A percentile compares a stretch with the other conserved stretches of the same genome.
These are phyloP conservation scores for Talaromyces thailandensis DNA, from an alignment of 495 filamentous ascomycete genomes.

Conservation along the genomic window DNA sequence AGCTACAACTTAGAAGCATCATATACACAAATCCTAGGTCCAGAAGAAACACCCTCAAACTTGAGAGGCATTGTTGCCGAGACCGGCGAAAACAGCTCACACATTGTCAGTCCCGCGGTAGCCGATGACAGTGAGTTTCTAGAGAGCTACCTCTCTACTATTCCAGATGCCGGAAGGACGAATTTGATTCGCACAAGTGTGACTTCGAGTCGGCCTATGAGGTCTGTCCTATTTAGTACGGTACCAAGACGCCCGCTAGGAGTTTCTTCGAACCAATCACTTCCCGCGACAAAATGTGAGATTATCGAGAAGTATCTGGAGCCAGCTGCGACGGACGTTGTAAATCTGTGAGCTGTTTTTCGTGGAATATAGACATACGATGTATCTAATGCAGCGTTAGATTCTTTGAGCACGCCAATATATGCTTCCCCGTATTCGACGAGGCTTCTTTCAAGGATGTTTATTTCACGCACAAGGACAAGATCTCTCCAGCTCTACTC, in stretches of 20 bases:
- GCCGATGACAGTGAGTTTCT: conserved; percentile 23
- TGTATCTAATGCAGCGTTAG: conserved; percentile 8
- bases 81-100: conserved; percentile 14
- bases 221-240: conserved; percentile 47
- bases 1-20: background rate
- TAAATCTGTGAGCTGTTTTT: conserved; percentile 18
- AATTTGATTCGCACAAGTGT: conserved; percentile 18
- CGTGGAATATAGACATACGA: background rate
- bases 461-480: conserved; percentile 15
- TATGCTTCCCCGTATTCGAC: conserved; percentile 31
- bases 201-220: conserved; percentile 29
- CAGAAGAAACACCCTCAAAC: conserved; percentile 6
- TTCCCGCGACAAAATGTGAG: conserved; percentile 23
- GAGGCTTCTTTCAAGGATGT: conserved; percentile 17
- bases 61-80: conserved; percentile 12
- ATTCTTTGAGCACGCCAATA: conserved; percentile 27
- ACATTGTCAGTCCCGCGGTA: conserved; percentile 25
- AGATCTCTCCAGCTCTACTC: conserved; percentile 25
- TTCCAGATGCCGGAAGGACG: conserved; percentile 16
- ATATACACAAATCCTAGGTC: background rate
- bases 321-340: conserved; percentile 19
- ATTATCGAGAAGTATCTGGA: conserved; percentile 31
- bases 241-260: conserved; percentile 39
- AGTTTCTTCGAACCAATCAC: conserved; percentile 16
- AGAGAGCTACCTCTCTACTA: conserved; percentile 19